These are phyloP conservation scores for Agarophyton chilense DNA, from an alignment of 23 red algal species.

Conservation along the genomic window DNA sequence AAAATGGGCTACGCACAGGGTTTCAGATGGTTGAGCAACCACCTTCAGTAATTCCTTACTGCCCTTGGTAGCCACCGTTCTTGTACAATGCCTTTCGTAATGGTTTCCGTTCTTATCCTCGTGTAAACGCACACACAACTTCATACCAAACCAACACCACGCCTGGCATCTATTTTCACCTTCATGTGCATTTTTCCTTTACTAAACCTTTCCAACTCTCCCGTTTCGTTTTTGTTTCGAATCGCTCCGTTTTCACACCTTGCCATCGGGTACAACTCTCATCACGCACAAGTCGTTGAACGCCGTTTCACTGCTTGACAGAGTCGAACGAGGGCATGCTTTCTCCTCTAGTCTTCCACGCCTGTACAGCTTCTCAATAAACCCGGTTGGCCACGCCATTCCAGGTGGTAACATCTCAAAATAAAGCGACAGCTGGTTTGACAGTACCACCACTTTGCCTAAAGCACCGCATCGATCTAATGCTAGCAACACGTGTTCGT, in stretches of 20 bases:
- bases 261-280: not conserved
- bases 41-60: conserved; percentile 55
- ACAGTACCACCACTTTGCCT: conserved; percentile 14
- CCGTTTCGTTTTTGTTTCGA: not conserved
- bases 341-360: conserved; percentile 17
- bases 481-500: not conserved
- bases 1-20: conserved; percentile 98
- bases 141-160: not conserved
- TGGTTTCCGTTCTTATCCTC: conserved; percentile 33
- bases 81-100: conserved; percentile 20
- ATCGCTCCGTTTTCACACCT: not conserved
- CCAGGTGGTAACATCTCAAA: not conserved
- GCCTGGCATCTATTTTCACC: not conserved
- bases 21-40: conserved; percentile 93
- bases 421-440: conserved; percentile 46
- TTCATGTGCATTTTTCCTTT: not conserved
- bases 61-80: not conserved
- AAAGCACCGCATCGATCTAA: not conserved
- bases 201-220: not conserved
- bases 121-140: conserved; percentile 5
- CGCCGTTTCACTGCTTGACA: conserved; percentile 50
- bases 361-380: not conserved
- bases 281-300: conserved; percentile 60
- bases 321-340: conserved; percentile 28
- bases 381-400: not conserved